Percentiles rank a stretch among this genome's conserved stretches.
phyloP scores from a whole-genome alignment of 2,329 filamentous ascomycete species.

The Penicillium verrucosum region DNA sequence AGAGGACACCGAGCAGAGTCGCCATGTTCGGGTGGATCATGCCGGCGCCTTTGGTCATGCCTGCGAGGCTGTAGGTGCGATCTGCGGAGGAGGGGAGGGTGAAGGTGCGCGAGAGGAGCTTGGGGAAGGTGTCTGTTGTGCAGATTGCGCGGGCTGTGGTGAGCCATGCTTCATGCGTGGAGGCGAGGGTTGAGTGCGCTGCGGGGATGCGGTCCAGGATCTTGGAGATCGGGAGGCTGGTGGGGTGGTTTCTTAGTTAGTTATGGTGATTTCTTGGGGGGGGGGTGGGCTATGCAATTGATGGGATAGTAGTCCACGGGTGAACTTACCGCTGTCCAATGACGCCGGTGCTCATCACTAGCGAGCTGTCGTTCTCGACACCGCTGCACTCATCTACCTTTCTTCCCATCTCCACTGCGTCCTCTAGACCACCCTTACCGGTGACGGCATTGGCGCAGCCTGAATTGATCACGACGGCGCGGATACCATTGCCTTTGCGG shows the following conservation, averaged over 20 bases:
- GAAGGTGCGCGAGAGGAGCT: conserved; percentile 83
- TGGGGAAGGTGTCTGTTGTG: conserved; percentile 98
- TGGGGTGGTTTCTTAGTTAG: not conserved
- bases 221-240: conserved; percentile 80
- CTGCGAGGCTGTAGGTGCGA: conserved; percentile 77
- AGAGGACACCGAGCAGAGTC: conserved; percentile 85
- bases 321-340: conserved; percentile 75
- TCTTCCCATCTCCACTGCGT: conserved; percentile 79
- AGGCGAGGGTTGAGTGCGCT: conserved; percentile 68
- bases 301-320: too few species aligned
- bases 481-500: conserved; percentile 66
- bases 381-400: conserved; percentile 68
- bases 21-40: conserved; percentile 99
- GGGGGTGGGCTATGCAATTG: not conserved
- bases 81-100: conserved; percentile 74
- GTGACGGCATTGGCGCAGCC: conserved; percentile 98
- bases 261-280: not conserved
- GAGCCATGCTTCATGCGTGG: conserved; percentile 82
- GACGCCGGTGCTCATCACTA: conserved; percentile 98
- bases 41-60: conserved; percentile 95
- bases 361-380: conserved; percentile 58
- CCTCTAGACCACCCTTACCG: conserved; percentile 80
- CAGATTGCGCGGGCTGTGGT: conserved; percentile 85
- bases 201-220: conserved; percentile 79
- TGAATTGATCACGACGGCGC: conserved; percentile 86